Base-by-base conservation (phyloP, 495 filamentous ascomycete species). In the Trichoderma virens region DNA sequence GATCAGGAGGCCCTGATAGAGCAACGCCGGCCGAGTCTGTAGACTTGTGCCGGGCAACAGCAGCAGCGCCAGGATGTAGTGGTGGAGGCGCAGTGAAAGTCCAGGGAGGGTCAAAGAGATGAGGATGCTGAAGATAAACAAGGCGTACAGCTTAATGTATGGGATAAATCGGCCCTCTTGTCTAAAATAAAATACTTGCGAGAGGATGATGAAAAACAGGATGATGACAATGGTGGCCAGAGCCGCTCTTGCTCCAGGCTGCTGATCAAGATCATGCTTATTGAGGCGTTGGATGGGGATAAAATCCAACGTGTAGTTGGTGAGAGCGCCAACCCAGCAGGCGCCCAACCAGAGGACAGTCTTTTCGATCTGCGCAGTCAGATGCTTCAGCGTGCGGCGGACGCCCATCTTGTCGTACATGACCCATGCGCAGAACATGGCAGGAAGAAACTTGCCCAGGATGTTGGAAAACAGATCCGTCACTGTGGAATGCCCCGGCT, bases 21-120 rank as follows among this genome's bases (percentile, higher is more conserved):
- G 72, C 16, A 97, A 73, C 0, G 85, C 86, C 0, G 88, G 87
- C 0, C 93, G 83, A 3, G 88, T 97, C 63, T 93, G 91, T 60
- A 96, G 83, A 47, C 86, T 85, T 0, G 93, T 96, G 0, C 91
- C 91, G 0, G 90, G 92, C 16, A 96, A 85, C 0, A 98, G 82
- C 2, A 85, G 72, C 2, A 97, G 78, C 13, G 90, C 92, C 16
- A 98, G 82, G 67, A 98, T 88, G 68, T 98, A 98, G 71, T 98
- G 94, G 69, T 98, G 95, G 64, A 98, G 92, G 13, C 94, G 84
- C 60, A 98, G 83, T 59, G 83, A 88, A n/a, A 96, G 86, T n/a
- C 84, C 83, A 0, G 94, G 92, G 13, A 97, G 75, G 0, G 85
- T 80, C 0, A 92, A 78, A 47, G 90, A 80, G 64, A 91, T 74